Evolutionary conservation across 108 stramenopile genomes (phyloP).

Genomic region (Skeletonema marinoi): DNA sequence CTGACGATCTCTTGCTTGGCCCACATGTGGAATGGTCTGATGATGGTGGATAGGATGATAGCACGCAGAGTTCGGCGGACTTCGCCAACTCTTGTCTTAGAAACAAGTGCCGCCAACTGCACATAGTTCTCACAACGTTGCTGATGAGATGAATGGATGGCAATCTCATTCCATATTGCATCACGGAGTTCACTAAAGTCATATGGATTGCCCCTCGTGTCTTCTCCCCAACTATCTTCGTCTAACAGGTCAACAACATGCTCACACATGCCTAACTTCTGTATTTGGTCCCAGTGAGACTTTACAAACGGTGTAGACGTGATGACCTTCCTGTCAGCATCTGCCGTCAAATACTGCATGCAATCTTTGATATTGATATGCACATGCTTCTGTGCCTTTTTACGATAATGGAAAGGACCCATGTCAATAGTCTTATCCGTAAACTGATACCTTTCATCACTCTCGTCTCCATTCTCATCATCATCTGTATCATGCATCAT

Average conservation of each 20-base stretch:
- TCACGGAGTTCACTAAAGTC: background rate
- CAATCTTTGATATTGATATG: too few species aligned
- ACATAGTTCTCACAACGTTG: constrained; percentile 11
- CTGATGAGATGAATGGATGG: constrained; percentile 4
- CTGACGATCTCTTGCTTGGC: background rate
- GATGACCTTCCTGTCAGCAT: too few species aligned
- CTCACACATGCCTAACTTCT: too few species aligned
- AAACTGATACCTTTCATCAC: too few species aligned
- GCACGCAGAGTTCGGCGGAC: background rate
- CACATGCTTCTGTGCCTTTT: too few species aligned
- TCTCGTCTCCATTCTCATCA: too few species aligned
- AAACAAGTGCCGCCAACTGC: background rate
- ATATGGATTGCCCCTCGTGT: background rate
- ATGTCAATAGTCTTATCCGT: too few species aligned
- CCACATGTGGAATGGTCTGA: background rate
- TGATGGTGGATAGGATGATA: background rate
- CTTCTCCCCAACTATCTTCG: background rate
- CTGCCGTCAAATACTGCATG: too few species aligned
- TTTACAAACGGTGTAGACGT: too few species aligned
- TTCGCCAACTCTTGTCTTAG: background rate
- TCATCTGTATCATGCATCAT: too few species aligned
- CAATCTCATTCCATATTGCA: background rate
- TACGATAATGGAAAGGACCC: too few species aligned
- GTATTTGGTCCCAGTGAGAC: too few species aligned
- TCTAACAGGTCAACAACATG: background rate